Percentiles rank a stretch among this genome's conserved stretches.
phyloP scores from a whole-genome alignment of 352 stramenopile genomes.

The Phytophthora vignae region DNA sequence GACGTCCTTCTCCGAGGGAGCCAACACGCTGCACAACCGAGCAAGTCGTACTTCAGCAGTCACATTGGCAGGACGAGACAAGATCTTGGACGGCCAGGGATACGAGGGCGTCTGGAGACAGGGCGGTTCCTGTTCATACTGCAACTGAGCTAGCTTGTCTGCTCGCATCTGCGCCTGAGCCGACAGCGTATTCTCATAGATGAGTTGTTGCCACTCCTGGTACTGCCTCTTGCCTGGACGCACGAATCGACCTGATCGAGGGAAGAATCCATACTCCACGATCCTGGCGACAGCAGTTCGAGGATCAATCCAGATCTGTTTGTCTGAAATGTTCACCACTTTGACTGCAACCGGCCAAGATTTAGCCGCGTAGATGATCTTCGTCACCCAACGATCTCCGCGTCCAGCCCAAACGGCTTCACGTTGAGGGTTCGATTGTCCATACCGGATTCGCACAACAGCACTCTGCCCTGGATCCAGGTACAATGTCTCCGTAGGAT shows the following conservation, averaged over 20 bases:
- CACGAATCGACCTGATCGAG: too few species aligned
- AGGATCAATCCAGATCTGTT: background rate
- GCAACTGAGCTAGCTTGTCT: background rate
- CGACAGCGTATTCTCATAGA: constrained; percentile 2
- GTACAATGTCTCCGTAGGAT: background rate
- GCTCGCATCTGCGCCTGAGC: background rate
- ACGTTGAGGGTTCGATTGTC: background rate
- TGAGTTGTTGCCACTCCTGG: constrained; percentile 6
- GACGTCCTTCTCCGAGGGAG: background rate
- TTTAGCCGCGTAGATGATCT: background rate
- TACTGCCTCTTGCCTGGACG: constrained; percentile 1
- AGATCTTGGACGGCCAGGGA: background rate
- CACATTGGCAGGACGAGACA: background rate
- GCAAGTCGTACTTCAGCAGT: background rate
- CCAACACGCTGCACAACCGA: background rate
- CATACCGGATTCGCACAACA: background rate
- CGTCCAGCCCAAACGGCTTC: background rate
- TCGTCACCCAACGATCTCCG: constrained; percentile 1
- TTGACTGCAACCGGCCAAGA: constrained; percentile 3
- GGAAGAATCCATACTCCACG: too few species aligned
- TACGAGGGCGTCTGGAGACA: background rate
- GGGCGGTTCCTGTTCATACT: background rate
- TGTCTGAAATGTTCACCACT: constrained; percentile 10
- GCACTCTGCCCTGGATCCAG: background rate
- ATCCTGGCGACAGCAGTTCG: too few species aligned